Evolutionary conservation across 2,329 filamentous ascomycete species (phyloP), one percentile per base, ranked within the genome.

Genomic region (Arthrobotrys sphaeroides): DNA sequence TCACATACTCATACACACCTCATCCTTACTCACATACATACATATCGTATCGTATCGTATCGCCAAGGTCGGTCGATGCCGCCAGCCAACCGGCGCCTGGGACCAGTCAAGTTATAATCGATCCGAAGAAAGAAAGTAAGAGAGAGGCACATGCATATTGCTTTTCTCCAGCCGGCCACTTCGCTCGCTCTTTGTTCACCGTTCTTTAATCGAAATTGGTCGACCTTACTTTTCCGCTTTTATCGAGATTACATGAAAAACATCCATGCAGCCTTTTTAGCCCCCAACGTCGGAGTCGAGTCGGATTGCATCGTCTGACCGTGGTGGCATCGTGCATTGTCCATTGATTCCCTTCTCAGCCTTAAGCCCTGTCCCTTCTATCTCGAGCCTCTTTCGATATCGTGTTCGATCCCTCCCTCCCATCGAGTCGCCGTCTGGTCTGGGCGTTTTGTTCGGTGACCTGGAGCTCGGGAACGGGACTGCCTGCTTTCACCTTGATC

Each of bases 171-270:
- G 47, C n/a, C n/a, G n/a, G n/a, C n/a, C n/a, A n/a, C 47, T 53
- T 53, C 47, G 47, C 28, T 51, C 47, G 18, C 33, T 61, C 24
- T 43, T 61, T 45, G 26, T 45, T 61, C 24, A 10, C 26, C 36
- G 51, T 31, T 20, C 42, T 68, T 59, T 55, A 62, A 70, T 70
- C 66, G 66, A 70, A 62, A 62, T 70, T 61, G 33, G 43, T n/a
- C n/a, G 22, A n/a, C 55, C 55, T 55, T 53, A 55, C 61, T 43
- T 53, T 73, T 67, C 69, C 61, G 69, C 61, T 61, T 73, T 66
- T 53, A 68, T 74, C 62, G 70, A 74, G 62, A 74, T 74, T 70
- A 31, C 55, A 70, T 51, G 53, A 36, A 12, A 49, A 18, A 33
- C 7, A 20, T 9, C 22, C 61, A 20, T 45, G 20, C 62, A 57